Percentiles rank a stretch among this genome's conserved stretches.
Evolutionary conservation across 371 early-diverging fungal genomes (phyloP).

Genomic region (Mortierella sp.): DNA sequence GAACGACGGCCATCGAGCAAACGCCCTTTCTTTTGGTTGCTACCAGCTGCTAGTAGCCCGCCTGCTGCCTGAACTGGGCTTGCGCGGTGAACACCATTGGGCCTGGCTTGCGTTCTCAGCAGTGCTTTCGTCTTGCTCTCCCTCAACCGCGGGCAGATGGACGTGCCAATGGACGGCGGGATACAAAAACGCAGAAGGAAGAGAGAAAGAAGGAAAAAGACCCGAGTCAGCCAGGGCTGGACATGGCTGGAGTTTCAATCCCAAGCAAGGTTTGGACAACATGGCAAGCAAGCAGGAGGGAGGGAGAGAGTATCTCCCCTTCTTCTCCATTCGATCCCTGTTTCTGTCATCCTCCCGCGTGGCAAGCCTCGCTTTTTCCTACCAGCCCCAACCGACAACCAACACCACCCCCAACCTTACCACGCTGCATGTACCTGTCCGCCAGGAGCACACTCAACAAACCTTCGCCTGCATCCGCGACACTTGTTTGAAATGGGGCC

Average conservation of each 20-base stretch:
- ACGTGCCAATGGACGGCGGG: neutral
- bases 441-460: neutral
- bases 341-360: too few species aligned
- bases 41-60: too few species aligned
- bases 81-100: too few species aligned
- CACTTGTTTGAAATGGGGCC: neutral
- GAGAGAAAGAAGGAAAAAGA: neutral
- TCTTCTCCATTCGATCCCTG: neutral
- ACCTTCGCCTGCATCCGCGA: neutral
- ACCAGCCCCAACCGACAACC: neutral
- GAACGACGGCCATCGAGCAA: too few species aligned
- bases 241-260: conserved; percentile 5
- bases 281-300: too few species aligned
- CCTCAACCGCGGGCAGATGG: neutral
- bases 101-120: too few species aligned
- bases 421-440: neutral
- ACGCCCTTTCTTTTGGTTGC: too few species aligned
- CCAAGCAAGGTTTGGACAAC: too few species aligned
- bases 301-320: neutral
- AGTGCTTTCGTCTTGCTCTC: too few species aligned
- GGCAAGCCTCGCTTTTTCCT: neutral
- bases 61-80: too few species aligned
- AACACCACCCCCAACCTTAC: conserved; percentile 4
- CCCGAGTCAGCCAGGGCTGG: conserved; percentile 2
- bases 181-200: neutral